phyloP scores from a whole-genome alignment of 2,329 filamentous ascomycete species.

The Aspergillus sojae region DNA sequence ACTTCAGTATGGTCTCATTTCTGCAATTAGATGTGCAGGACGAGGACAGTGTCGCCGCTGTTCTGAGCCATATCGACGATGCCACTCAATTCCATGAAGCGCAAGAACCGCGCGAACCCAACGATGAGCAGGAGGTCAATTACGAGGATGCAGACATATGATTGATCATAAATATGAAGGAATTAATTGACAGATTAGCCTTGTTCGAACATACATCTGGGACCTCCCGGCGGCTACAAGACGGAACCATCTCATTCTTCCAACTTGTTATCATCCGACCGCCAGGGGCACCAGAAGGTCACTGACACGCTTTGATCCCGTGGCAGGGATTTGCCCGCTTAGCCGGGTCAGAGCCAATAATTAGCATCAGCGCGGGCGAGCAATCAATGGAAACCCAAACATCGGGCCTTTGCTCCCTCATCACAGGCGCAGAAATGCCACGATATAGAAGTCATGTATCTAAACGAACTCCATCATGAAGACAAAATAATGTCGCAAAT shows the following conservation, averaged over 20 bases:
- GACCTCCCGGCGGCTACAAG: not conserved
- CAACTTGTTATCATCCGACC: not conserved
- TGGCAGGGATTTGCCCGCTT: not conserved
- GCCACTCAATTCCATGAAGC: constrained; percentile 92
- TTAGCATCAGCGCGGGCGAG: not conserved
- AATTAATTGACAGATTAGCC: not conserved
- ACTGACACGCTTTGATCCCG: not conserved
- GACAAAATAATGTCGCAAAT: not conserved
- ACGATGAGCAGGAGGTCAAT: constrained; percentile 62
- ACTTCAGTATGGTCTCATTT: constrained; percentile 97
- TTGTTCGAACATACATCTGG: not conserved
- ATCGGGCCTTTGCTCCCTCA: not conserved
- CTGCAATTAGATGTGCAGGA: constrained; percentile 85
- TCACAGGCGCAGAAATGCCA: not conserved
- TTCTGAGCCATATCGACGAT: constrained; percentile 92
- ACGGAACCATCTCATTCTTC: not conserved
- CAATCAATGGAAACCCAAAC: not conserved
- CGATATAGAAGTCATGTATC: not conserved
- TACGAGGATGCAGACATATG: constrained; percentile 45
- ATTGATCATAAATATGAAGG: not conserved
- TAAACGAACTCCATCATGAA: constrained; percentile 2
- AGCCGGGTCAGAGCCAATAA: not conserved
- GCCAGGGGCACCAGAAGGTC: not conserved
- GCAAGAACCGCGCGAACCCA: constrained; percentile 84
- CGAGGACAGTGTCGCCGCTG: constrained; percentile 83